Conservation (phyloP, 345 rosid genomes). For the Moricandia arvensis region DNA sequence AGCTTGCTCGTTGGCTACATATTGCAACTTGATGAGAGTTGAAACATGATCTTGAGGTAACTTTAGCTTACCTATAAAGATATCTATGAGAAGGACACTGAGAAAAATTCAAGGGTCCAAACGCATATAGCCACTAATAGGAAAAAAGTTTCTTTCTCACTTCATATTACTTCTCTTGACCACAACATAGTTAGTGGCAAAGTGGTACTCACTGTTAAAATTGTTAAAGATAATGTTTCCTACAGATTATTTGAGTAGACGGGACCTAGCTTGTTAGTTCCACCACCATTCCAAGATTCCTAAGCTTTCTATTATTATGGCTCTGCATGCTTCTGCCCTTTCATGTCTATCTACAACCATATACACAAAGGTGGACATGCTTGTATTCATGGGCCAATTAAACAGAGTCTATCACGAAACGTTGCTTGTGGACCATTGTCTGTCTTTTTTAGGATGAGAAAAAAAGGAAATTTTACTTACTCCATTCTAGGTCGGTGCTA, state of each 20-base stretch:
- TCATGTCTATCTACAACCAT: conserved; percentile 15
- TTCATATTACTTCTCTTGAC: conserved; percentile 20
- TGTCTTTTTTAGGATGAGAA: conserved; percentile 8
- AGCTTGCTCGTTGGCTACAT: conserved; percentile 15
- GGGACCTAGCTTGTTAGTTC: conserved; percentile 21
- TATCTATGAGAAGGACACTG: conserved; percentile 18
- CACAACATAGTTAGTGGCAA: conserved; percentile 12
- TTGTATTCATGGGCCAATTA: conserved; percentile 16
- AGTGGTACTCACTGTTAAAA: conserved; percentile 33
- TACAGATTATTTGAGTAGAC: conserved; percentile 12
- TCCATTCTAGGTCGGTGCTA: background rate
- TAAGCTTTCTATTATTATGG: conserved; percentile 5
- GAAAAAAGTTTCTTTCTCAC: conserved; percentile 25
- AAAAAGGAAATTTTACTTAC: background rate
- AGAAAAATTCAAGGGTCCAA: background rate
- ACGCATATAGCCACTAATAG: background rate
- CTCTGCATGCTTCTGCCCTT: background rate
- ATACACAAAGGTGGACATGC: conserved; percentile 13
- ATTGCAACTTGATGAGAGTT: conserved; percentile 25
- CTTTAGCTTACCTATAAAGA: background rate
- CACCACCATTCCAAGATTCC: conserved; percentile 21
- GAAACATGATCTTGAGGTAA: conserved; percentile 22
- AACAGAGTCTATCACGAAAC: conserved; percentile 28
- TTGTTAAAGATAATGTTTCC: conserved; percentile 32
- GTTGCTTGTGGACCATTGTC: conserved; percentile 26